Conservation (phyloP, 2,329 filamentous ascomycete species). For the Fusarium circinatum region DNA sequence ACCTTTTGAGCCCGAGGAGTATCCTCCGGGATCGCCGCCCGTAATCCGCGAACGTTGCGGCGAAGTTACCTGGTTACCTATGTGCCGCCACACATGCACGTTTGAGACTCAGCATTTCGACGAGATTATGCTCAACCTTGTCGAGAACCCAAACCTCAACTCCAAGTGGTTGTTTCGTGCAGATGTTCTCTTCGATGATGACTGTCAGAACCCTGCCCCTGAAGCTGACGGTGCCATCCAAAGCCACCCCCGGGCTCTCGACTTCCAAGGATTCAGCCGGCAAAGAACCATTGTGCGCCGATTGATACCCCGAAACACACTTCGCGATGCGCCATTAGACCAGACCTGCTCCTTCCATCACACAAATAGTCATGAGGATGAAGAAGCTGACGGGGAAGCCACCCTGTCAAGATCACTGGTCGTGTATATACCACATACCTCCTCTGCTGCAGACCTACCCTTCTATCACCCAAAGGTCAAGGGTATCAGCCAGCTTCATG, state of each 20-base stretch:
- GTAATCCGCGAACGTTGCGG: slow-evolving; percentile 43
- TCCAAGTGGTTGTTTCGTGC: slow-evolving; percentile 82
- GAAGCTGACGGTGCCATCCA: background rate
- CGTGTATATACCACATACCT: slow-evolving; percentile 80
- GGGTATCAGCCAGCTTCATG: slow-evolving; percentile 80
- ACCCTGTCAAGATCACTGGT: slow-evolving; percentile 56
- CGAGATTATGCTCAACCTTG: slow-evolving; percentile 76
- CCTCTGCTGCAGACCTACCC: slow-evolving; percentile 71
- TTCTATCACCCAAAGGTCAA: slow-evolving; percentile 88
- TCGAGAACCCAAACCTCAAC: slow-evolving; percentile 83
- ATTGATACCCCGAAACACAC: slow-evolving; percentile 83
- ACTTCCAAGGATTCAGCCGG: slow-evolving; percentile 49
- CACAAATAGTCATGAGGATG: slow-evolving; percentile 26
- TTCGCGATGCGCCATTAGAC: slow-evolving; percentile 77
- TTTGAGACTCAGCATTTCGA: slow-evolving; percentile 73
- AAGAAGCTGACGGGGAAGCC: slow-evolving; percentile 37
- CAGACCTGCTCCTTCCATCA: slow-evolving; percentile 84
- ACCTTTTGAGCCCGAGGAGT: slow-evolving; percentile 46
- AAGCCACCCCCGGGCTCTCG: background rate
- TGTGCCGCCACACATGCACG: slow-evolving; percentile 66
- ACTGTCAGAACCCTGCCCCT: slow-evolving; percentile 28
- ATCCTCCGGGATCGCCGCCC: slow-evolving; percentile 40
- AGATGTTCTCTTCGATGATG: slow-evolving; percentile 68
- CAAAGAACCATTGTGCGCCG: slow-evolving; percentile 76
- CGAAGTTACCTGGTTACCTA: slow-evolving; percentile 59